Percentiles rank a stretch among this genome's conserved stretches.
These are phyloP conservation scores for Penicillium tannophilum DNA, from an alignment of 495 filamentous ascomycete genomes.

Conservation along the genomic window DNA sequence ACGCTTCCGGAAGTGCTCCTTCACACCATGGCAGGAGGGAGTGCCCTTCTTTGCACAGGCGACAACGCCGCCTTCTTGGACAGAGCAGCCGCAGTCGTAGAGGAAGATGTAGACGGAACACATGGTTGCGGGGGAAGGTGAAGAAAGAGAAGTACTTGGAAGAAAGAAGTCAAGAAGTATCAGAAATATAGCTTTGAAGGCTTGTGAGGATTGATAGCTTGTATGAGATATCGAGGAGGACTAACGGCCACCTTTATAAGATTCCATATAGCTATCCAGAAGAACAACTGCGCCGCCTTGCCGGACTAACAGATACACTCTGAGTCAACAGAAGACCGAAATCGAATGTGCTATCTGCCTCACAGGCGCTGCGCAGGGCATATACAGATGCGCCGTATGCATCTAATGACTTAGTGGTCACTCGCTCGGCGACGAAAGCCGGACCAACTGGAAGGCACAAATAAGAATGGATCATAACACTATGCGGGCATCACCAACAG, in stretches of 20 bases:
- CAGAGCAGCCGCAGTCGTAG: constrained; percentile 46
- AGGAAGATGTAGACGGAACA: constrained; percentile 46
- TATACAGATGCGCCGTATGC: constrained; percentile 27
- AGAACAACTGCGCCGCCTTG: constrained; percentile 21
- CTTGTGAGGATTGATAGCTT: constrained; percentile 2
- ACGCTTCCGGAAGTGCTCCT: constrained; percentile 38
- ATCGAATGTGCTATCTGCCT: constrained; percentile 8
- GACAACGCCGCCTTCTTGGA: constrained; percentile 40
- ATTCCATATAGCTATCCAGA: constrained; percentile 2
- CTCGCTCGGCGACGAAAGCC: constrained; percentile 15
- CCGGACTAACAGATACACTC: constrained; percentile 6
- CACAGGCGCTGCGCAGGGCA: constrained; percentile 17
- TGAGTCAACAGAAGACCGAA: background rate
- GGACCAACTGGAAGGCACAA: constrained; percentile 15
- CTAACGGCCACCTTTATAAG: constrained; percentile 24
- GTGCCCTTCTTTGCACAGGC: constrained; percentile 42
- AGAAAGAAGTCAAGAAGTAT: constrained; percentile 2
- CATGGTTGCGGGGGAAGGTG: constrained; percentile 24
- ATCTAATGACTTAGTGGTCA: constrained; percentile 26
- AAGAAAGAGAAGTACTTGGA: background rate
- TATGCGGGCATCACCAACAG: constrained; percentile 24
- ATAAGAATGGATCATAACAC: constrained; percentile 8
- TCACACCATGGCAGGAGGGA: constrained; percentile 35
- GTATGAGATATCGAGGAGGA: constrained; percentile 17
- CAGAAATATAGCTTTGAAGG: background rate